phyloP scores from a whole-genome alignment of 495 filamentous ascomycete genomes.

The Pseudotulostoma volvatum region DNA sequence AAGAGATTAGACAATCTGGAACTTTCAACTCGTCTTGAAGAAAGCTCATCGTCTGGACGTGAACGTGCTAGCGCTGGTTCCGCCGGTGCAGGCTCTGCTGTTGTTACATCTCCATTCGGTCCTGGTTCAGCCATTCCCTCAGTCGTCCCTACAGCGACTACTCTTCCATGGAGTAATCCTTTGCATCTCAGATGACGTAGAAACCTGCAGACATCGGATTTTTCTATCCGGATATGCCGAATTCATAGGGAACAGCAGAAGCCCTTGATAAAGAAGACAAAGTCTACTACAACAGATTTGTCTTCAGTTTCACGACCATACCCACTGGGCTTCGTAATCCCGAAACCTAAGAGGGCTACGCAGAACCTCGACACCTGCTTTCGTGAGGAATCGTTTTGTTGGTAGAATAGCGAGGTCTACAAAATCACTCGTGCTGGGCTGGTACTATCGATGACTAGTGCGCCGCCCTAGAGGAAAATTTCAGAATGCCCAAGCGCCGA shows the following conservation, averaged over 20 bases:
- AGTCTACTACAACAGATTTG: neutral
- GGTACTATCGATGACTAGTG: neutral
- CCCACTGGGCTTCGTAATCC: neutral
- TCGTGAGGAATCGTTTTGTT: neutral
- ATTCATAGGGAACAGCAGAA: neutral
- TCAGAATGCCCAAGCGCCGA: neutral
- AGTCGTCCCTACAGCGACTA: too few relatives aligned
- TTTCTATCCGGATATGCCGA: neutral
- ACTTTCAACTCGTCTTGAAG: too few relatives aligned
- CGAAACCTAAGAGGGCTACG: neutral
- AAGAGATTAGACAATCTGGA: too few relatives aligned
- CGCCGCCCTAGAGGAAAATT: too few relatives aligned
- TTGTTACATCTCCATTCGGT: too few relatives aligned
- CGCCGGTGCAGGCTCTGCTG: too few relatives aligned
- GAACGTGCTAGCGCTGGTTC: too few relatives aligned
- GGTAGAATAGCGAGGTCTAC: neutral
- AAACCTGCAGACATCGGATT: neutral
- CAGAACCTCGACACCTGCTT: neutral
- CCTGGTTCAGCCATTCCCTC: too few relatives aligned
- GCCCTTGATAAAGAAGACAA: neutral
- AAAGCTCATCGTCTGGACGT: too few relatives aligned
- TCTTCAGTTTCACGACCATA: neutral
- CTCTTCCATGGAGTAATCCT: neutral
- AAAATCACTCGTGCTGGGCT: neutral
- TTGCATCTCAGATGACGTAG: too few relatives aligned